These are phyloP conservation scores for Echeveria elegans DNA, from an alignment of 164 flowering plant species.

Conservation along the genomic window DNA sequence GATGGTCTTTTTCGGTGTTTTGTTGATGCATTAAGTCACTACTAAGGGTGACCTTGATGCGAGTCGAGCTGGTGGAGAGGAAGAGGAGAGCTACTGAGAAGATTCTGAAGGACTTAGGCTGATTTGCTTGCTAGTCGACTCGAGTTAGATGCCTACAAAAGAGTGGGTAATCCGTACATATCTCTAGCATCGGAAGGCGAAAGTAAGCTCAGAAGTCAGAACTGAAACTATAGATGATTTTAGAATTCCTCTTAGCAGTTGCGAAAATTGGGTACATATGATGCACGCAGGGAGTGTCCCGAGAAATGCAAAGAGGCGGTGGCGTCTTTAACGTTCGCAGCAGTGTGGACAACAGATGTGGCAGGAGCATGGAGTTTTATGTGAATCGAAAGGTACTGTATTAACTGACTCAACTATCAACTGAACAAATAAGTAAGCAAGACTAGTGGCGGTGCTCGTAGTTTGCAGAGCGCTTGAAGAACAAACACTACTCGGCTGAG, in stretches of 20 bases:
- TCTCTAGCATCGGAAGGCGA: not conserved
- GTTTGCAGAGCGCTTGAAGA: not conserved
- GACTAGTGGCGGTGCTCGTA: not conserved
- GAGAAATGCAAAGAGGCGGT: constrained; percentile 73
- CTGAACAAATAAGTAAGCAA: not conserved
- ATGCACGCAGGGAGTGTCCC: constrained; percentile 61
- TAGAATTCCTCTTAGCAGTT: not conserved
- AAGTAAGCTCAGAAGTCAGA: not conserved
- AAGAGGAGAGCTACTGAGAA: not conserved
- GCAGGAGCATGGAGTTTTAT: constrained; percentile 41
- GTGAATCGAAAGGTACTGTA: constrained; percentile 43
- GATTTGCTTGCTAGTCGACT: not conserved
- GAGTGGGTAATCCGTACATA: not conserved
- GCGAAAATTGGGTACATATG: not conserved
- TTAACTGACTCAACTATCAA: not conserved
- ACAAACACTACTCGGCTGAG: not conserved
- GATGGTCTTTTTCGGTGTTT: not conserved
- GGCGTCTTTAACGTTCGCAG: constrained; percentile 76
- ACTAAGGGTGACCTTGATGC: not conserved
- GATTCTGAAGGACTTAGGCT: not conserved
- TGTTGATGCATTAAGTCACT: not conserved
- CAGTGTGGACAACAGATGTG: constrained; percentile 79
- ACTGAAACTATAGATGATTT: not conserved
- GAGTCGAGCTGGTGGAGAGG: constrained; percentile 1
- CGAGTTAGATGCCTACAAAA: constrained; percentile 2